Percentiles rank a stretch among this genome's conserved stretches.
Evolutionary conservation across 2,329 filamentous ascomycete species (phyloP).

Genomic region (Neonectria ditissima): DNA sequence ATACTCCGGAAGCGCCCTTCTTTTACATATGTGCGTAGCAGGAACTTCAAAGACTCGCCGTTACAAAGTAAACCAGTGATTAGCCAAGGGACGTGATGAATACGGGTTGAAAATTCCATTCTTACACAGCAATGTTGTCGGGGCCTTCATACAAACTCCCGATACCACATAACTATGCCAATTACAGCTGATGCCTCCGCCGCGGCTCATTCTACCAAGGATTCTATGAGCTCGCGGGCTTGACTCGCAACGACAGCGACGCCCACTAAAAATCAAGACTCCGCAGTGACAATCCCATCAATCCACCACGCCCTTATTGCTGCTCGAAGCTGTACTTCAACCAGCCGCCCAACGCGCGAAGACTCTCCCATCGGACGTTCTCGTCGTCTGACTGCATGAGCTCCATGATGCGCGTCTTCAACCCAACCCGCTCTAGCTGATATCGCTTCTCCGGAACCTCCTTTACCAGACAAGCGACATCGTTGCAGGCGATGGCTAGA

Average conservation of each 20-base stretch:
- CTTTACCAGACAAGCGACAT: slow-evolving; percentile 88
- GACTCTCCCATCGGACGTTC: slow-evolving; percentile 90
- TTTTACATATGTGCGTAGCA: not conserved
- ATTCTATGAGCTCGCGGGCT: slow-evolving; percentile 37
- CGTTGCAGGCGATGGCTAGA: slow-evolving; percentile 91
- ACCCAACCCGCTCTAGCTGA: slow-evolving; percentile 82
- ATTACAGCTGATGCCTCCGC: slow-evolving; percentile 46
- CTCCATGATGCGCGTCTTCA: slow-evolving; percentile 92
- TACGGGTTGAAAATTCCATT: slow-evolving; percentile 20
- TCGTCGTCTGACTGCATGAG: slow-evolving; percentile 92
- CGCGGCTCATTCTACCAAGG: slow-evolving; percentile 42
- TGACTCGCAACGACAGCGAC: slow-evolving; percentile 35
- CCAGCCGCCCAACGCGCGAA: slow-evolving; percentile 80
- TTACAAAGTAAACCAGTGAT: not conserved
- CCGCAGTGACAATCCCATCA: slow-evolving; percentile 31
- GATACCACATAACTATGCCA: slow-evolving; percentile 47
- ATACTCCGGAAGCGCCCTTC: not conserved
- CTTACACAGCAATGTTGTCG: slow-evolving; percentile 35
- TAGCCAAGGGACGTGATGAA: not conserved
- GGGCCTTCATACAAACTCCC: slow-evolving; percentile 25
- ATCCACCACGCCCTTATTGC: slow-evolving; percentile 34
- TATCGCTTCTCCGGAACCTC: slow-evolving; percentile 87
- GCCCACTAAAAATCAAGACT: slow-evolving; percentile 41
- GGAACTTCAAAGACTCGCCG: not conserved
- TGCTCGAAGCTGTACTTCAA: slow-evolving; percentile 73